A percentile compares a stretch with the other conserved stretches of the same genome.
These are phyloP conservation scores for Microdochium nivale DNA, from an alignment of 2,329 filamentous ascomycete species.

Conservation along the genomic window DNA sequence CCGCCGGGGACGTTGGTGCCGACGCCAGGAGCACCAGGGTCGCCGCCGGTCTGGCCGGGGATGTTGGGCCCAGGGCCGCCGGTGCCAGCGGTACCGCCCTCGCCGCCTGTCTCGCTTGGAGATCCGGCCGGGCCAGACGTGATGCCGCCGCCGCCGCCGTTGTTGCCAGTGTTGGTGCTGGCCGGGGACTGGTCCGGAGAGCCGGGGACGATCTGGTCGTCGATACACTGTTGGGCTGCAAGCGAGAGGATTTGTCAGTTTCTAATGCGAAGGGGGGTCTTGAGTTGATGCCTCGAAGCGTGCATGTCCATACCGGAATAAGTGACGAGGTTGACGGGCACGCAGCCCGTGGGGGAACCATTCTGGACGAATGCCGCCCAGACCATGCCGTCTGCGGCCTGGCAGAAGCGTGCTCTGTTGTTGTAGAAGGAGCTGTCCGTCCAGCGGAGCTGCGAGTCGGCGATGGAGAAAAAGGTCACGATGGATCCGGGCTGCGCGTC, in stretches of 20 bases:
- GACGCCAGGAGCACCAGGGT: background rate
- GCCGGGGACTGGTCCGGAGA: background rate
- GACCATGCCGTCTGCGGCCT: slow-evolving; percentile 2
- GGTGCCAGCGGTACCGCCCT: background rate
- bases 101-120: background rate
- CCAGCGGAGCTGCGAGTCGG: slow-evolving; percentile 8
- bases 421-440: slow-evolving; percentile 8
- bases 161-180: background rate
- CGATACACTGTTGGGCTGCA: background rate
- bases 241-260: background rate
- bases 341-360: slow-evolving; percentile 5
- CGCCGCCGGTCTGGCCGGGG: background rate
- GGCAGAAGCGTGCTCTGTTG: slow-evolving; percentile 9
- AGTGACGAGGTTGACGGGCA: slow-evolving; percentile 6
- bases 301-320: slow-evolving; percentile 10
- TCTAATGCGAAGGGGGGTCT: no score
- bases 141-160: background rate
- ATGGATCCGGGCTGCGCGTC: slow-evolving; percentile 4
- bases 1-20: background rate
- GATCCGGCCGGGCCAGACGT: background rate
- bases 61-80: background rate
- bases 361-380: slow-evolving; percentile 8
- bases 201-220: background rate
- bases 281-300: no score
- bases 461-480: slow-evolving; percentile 3